A percentile compares a stretch with the other conserved stretches of the same genome.
Conservation (phyloP, 2,329 filamentous ascomycete species). For the Nigrograna mackinnonii region DNA sequence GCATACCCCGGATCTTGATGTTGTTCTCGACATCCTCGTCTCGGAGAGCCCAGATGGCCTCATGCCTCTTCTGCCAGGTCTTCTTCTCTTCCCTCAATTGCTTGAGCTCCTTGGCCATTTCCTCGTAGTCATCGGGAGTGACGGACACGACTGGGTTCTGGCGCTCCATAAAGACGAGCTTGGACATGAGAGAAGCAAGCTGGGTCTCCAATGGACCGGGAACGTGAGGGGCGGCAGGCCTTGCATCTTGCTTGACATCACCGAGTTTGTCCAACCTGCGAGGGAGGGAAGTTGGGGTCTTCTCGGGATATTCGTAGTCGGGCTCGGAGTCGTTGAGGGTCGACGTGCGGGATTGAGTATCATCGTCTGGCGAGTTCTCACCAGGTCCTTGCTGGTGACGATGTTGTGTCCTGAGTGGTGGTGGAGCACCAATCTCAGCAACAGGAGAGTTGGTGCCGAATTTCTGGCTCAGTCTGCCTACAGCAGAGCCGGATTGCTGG, state of each 20-base stretch:
- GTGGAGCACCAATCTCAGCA: slow-evolving; percentile 12
- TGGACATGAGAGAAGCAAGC: slow-evolving; percentile 41
- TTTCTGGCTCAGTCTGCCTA: slow-evolving; percentile 28
- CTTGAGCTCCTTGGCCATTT: slow-evolving; percentile 32
- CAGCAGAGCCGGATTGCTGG: slow-evolving; percentile 19
- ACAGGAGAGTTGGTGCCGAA: slow-evolving; percentile 14
- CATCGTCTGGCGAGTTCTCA: slow-evolving; percentile 29
- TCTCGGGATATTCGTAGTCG: slow-evolving; percentile 30
- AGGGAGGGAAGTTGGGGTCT: slow-evolving; percentile 27
- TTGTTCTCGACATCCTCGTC: slow-evolving; percentile 49
- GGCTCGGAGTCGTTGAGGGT: slow-evolving; percentile 37
- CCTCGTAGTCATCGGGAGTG: slow-evolving; percentile 41
- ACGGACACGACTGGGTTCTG: slow-evolving; percentile 37
- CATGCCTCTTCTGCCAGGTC: slow-evolving; percentile 38
- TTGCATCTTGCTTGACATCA: slow-evolving; percentile 15
- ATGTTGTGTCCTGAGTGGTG: slow-evolving; percentile 16
- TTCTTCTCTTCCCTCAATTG: slow-evolving; percentile 43
- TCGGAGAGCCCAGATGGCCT: slow-evolving; percentile 45
- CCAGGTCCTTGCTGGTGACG: slow-evolving; percentile 10
- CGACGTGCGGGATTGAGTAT: slow-evolving; percentile 32
- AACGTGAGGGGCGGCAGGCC: slow-evolving; percentile 23
- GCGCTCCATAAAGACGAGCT: slow-evolving; percentile 39
- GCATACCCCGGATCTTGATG: slow-evolving; percentile 43
- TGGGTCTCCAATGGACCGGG: slow-evolving; percentile 40
- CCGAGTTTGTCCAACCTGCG: slow-evolving; percentile 10